phyloP scores from a whole-genome alignment of 352 stramenopile genomes.

The Peronospora belbahrii region DNA sequence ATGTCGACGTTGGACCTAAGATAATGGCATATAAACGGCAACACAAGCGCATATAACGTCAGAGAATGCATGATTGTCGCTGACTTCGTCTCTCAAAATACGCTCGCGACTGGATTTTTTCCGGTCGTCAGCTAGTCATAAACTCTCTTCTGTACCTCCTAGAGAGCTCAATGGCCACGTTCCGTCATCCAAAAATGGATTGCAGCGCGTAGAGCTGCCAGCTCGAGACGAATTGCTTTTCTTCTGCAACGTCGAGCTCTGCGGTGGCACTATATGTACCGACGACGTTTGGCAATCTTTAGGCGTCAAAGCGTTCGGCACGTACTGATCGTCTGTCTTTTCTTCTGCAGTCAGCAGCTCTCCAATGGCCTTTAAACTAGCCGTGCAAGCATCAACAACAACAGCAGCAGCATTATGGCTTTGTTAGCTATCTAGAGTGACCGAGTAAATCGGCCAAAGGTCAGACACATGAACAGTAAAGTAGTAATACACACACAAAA shows the following conservation, averaged over 20 bases:
- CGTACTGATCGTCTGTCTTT: constrained; percentile 7
- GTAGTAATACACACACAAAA: not conserved
- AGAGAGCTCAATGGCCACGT: constrained; percentile 12
- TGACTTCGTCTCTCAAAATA: constrained; percentile 3
- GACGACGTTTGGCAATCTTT: constrained; percentile 27
- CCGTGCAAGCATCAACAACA: constrained; percentile 12
- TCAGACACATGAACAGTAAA: too few relatives aligned
- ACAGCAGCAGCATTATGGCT: constrained; percentile 1
- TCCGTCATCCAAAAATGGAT: constrained; percentile 19
- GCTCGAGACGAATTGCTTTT: constrained; percentile 32
- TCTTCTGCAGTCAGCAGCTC: constrained; percentile 27
- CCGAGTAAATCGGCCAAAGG: not conserved
- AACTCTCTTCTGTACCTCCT: constrained; percentile 18
- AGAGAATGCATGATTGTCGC: constrained; percentile 5
- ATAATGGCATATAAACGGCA: constrained; percentile 11
- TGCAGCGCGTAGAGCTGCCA: constrained; percentile 18
- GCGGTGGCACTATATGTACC: constrained; percentile 5
- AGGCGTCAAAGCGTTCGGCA: not conserved
- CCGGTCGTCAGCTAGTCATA: constrained; percentile 3
- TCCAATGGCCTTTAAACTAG: constrained; percentile 29
- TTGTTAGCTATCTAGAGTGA: constrained; percentile 2
- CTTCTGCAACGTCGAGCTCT: constrained; percentile 14
- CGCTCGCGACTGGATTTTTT: constrained; percentile 20
- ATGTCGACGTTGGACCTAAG: constrained; percentile 22
- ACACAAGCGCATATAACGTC: constrained; percentile 12